phyloP scores from a whole-genome alignment of 148 eudicot species.

The Arbutus unedo region DNA sequence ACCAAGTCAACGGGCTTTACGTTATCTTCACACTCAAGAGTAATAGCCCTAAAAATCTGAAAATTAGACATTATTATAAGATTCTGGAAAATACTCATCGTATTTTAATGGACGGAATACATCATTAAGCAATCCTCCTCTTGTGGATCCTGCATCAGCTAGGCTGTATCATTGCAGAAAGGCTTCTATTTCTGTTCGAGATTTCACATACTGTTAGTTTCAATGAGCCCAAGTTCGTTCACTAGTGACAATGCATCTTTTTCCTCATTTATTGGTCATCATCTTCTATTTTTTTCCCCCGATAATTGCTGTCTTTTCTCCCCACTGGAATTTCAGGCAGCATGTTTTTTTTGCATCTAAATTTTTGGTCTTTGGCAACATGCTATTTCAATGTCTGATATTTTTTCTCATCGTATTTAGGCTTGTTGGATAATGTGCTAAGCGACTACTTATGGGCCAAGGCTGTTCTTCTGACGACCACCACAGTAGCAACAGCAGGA shows the following conservation, averaged over 20 bases:
- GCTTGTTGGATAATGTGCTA: conserved; percentile 86
- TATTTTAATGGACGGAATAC: neutral
- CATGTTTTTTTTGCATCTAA: neutral
- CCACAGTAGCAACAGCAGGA: conserved; percentile 99
- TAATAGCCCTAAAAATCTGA: neutral
- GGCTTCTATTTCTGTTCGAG: too few species aligned
- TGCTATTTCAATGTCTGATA: neutral
- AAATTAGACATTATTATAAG: neutral
- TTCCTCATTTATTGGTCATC: neutral
- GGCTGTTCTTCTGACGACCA: conserved; percentile 88
- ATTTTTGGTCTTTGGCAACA: neutral
- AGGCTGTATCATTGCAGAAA: neutral
- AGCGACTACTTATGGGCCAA: conserved; percentile 98
- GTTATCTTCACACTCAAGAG: neutral
- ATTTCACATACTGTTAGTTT: too few species aligned
- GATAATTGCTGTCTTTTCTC: neutral
- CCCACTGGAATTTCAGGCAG: neutral
- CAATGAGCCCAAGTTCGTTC: neutral
- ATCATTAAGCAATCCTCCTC: neutral
- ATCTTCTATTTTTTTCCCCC: neutral
- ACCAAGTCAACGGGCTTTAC: neutral
- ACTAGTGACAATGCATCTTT: neutral
- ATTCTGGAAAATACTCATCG: neutral
- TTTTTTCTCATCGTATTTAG: conserved; percentile 29
- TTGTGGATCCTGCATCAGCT: neutral